Evolutionary conservation across 2,329 filamentous ascomycete genomes (phyloP).

Genomic region (Leptodontidium sp.): DNA sequence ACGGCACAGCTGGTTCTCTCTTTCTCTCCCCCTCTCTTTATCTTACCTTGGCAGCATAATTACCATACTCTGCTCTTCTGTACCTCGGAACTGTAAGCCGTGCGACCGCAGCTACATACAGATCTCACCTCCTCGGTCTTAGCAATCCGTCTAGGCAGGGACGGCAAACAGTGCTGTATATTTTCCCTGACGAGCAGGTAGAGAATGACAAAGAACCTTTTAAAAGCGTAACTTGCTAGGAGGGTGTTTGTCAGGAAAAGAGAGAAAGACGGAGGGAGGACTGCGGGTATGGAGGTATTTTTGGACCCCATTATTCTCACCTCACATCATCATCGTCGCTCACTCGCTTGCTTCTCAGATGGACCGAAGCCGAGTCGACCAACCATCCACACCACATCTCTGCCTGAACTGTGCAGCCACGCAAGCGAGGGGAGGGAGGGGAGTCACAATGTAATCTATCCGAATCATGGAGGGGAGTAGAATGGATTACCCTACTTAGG

Average conservation of each 20-base stretch:
- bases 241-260: not conserved
- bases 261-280: too few relatives aligned
- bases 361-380: not conserved
- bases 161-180: too few relatives aligned
- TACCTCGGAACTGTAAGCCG: too few relatives aligned
- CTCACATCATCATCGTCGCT: not conserved
- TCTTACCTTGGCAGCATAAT: too few relatives aligned
- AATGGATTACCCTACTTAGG: not conserved
- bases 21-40: too few relatives aligned
- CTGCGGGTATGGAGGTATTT: not conserved
- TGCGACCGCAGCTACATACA: not conserved
- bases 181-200: not conserved
- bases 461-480: not conserved
- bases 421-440: not conserved
- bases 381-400: not conserved
- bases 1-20: too few relatives aligned
- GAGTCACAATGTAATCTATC: not conserved
- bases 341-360: not conserved
- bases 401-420: not conserved
- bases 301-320: constrained; percentile 18
- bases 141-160: too few relatives aligned
- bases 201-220: not conserved
- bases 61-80: too few relatives aligned
- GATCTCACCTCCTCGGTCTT: not conserved
- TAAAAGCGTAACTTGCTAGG: not conserved